Evolutionary conservation across 1,284 basidiomycete species (phyloP).

Genomic region (Earliella scabrosa): DNA sequence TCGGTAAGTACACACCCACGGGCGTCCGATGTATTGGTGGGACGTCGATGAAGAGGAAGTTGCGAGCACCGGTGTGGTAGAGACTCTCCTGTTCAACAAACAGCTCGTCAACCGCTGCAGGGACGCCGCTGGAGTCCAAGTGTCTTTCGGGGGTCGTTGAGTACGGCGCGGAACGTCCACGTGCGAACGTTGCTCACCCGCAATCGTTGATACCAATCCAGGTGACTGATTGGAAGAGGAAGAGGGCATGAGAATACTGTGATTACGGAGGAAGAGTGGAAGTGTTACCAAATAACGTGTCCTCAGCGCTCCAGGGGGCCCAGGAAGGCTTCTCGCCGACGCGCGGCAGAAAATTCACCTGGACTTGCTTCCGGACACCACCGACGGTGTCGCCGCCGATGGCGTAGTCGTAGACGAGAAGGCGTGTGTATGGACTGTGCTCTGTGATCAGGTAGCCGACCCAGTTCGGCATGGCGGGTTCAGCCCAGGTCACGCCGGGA

Average conservation of each 20-base stretch:
- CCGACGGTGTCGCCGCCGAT: constrained; percentile 46
- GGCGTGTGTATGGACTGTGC: constrained; percentile 37
- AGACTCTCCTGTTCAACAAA: constrained; percentile 51
- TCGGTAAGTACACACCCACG: constrained; percentile 36
- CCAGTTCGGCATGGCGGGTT: constrained; percentile 52
- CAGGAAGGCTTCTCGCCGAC: constrained; percentile 43
- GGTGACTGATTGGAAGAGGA: constrained; percentile 51
- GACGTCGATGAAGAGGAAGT: constrained; percentile 66
- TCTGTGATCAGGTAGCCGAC: constrained; percentile 56
- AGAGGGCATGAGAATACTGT: neutral
- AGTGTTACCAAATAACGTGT: constrained; percentile 50
- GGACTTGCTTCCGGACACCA: constrained; percentile 46
- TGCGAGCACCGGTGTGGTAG: constrained; percentile 56
- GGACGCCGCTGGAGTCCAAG: constrained; percentile 7
- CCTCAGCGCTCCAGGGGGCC: constrained; percentile 45
- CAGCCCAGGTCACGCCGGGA: constrained; percentile 49
- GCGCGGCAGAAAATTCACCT: constrained; percentile 39
- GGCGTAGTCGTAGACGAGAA: constrained; percentile 58
- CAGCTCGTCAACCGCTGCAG: constrained; percentile 34
- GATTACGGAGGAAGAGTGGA: neutral
- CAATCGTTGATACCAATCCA: constrained; percentile 73
- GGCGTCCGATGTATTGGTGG: constrained; percentile 61
- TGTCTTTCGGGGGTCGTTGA: constrained; percentile 5
- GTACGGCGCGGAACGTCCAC: neutral
- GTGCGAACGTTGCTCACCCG: constrained; percentile 40